phyloP scores from a whole-genome alignment of 257 asterid genomes.

The Plantago ovata region DNA sequence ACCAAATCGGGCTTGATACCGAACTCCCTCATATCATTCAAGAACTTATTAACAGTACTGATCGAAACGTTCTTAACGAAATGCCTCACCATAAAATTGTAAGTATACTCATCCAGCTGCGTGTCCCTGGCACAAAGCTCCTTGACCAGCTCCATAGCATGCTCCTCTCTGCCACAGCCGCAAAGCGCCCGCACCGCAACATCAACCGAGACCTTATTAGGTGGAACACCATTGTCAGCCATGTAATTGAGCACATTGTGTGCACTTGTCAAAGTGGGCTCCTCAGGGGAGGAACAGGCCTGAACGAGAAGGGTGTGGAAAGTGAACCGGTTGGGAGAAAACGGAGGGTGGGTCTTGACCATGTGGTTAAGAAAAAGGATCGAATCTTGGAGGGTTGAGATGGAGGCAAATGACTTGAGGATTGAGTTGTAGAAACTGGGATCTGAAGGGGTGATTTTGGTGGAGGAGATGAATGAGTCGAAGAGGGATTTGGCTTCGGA shows the following conservation, averaged over 20 bases:
- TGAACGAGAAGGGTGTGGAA: slow-evolving; percentile 60
- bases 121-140: slow-evolving; percentile 53
- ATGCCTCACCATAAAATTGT: slow-evolving; percentile 75
- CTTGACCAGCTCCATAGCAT: slow-evolving; percentile 67
- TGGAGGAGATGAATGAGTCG: slow-evolving; percentile 55
- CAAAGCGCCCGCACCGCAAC: slow-evolving; percentile 80
- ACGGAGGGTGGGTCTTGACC: slow-evolving; percentile 67
- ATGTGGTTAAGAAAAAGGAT: slow-evolving; percentile 73
- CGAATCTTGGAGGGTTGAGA: slow-evolving; percentile 72
- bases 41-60: slow-evolving; percentile 47
- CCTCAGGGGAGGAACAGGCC: slow-evolving; percentile 55
- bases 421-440: slow-evolving; percentile 54
- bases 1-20: slow-evolving; percentile 80
- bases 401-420: slow-evolving; percentile 58
- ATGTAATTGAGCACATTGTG: slow-evolving; percentile 68
- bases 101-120: slow-evolving; percentile 63
- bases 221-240: slow-evolving; percentile 58
- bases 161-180: slow-evolving; percentile 62
- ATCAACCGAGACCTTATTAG: slow-evolving; percentile 61
- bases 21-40: slow-evolving; percentile 65
- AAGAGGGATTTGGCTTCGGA: slow-evolving; percentile 76
- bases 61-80: slow-evolving; percentile 64
- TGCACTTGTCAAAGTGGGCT: slow-evolving; percentile 40
- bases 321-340: slow-evolving; percentile 68
- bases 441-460: slow-evolving; percentile 44